Evolutionary conservation across 495 filamentous ascomycete species (phyloP).

Genomic region (Aspergillus saccharolyticus): DNA sequence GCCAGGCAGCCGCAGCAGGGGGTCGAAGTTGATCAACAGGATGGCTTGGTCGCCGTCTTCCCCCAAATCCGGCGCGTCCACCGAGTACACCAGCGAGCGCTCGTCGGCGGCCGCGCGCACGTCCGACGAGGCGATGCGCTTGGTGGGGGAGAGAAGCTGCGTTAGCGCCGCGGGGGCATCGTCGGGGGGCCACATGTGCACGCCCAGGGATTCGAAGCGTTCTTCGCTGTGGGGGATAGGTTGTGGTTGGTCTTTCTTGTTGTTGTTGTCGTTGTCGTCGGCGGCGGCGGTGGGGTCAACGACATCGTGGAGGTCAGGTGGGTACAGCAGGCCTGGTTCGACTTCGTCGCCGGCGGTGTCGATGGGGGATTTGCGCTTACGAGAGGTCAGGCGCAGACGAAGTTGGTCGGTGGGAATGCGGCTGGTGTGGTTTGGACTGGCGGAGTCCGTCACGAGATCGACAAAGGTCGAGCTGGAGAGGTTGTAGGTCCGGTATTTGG

Average conservation of each 20-base stretch:
- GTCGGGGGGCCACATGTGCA: conserved; percentile 57
- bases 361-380: conserved; percentile 35
- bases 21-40: conserved; percentile 62
- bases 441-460: conserved; percentile 58
- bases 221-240: conserved; percentile 36
- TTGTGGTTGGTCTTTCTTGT: conserved; percentile 13
- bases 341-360: conserved; percentile 36
- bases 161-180: conserved; percentile 43
- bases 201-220: conserved; percentile 45
- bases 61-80: conserved; percentile 46
- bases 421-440: conserved; percentile 27
- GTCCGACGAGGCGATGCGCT: conserved; percentile 29
- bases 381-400: conserved; percentile 49
- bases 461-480: conserved; percentile 54
- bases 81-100: conserved; percentile 50
- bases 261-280: too few relatives aligned
- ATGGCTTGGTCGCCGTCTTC: conserved; percentile 42
- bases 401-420: conserved; percentile 41
- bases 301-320: conserved; percentile 27
- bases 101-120: conserved; percentile 56
- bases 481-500: conserved; percentile 57
- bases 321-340: conserved; percentile 27
- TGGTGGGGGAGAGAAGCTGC: conserved; percentile 53
- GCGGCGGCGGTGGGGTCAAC: too few relatives aligned
- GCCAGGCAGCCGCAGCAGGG: conserved; percentile 39